A percentile compares a stretch with the other conserved stretches of the same genome.
These are phyloP conservation scores for Boechera stricta DNA, from an alignment of 345 rosid genomes.

Conservation along the genomic window DNA sequence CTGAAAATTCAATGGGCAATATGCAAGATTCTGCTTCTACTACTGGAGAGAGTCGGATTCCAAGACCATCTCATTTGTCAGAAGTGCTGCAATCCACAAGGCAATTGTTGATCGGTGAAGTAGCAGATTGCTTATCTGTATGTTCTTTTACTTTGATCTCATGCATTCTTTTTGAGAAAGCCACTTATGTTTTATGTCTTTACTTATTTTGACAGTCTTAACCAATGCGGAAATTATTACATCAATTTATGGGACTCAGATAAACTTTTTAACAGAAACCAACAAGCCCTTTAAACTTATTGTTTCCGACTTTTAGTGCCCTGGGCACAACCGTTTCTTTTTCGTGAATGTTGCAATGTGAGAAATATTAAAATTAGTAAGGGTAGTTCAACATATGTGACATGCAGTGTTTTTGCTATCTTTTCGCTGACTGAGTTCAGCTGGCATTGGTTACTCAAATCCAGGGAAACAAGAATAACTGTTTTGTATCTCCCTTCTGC, in stretches of 20 bases:
- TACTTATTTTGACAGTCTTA: slow-evolving; percentile 17
- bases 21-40: slow-evolving; percentile 48
- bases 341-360: slow-evolving; percentile 8
- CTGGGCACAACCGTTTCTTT: background rate
- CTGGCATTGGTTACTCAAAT: slow-evolving; percentile 19
- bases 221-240: background rate
- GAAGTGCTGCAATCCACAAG: slow-evolving; percentile 58
- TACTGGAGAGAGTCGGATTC: slow-evolving; percentile 49
- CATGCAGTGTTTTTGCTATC: slow-evolving; percentile 3
- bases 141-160: slow-evolving; percentile 22
- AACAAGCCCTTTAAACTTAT: background rate
- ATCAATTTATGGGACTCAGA: background rate
- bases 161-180: slow-evolving; percentile 9
- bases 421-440: background rate
- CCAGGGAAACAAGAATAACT: slow-evolving; percentile 20
- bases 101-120: slow-evolving; percentile 58
- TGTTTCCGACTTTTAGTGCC: background rate
- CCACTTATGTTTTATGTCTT: slow-evolving; percentile 4
- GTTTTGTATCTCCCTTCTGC: slow-evolving; percentile 27
- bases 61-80: slow-evolving; percentile 59
- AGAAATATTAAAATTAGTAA: slow-evolving; percentile 7
- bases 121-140: slow-evolving; percentile 61
- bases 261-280: background rate
- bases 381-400: slow-evolving; percentile 2
- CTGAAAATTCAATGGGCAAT: slow-evolving; percentile 35